A percentile compares a stretch with the other conserved stretches of the same genome.
These are phyloP conservation scores for Trichoderma atrobrunneum DNA, from an alignment of 2,329 filamentous ascomycete species.

Conservation along the genomic window DNA sequence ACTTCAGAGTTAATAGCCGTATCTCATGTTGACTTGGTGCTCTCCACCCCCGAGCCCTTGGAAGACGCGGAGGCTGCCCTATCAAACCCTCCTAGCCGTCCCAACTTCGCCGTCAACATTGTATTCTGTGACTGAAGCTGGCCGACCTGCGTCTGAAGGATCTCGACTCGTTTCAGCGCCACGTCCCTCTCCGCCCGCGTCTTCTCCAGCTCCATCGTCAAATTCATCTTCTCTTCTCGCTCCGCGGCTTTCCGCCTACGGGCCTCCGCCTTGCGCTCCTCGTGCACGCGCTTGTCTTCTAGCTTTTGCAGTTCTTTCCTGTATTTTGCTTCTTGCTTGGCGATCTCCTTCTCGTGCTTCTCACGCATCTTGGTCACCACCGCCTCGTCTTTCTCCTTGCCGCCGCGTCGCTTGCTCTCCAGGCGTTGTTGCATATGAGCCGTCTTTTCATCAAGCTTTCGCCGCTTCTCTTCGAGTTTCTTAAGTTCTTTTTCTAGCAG, in stretches of 20 bases:
- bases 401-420: conserved; percentile 44
- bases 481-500: conserved; percentile 59
- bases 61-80: conserved; percentile 39
- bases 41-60: conserved; percentile 4
- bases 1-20: not conserved
- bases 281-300: conserved; percentile 60
- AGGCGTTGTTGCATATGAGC: conserved; percentile 52
- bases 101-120: conserved; percentile 52
- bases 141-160: conserved; percentile 54
- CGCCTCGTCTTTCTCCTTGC: conserved; percentile 48
- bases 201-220: conserved; percentile 53
- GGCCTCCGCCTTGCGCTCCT: conserved; percentile 58
- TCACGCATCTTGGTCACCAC: conserved; percentile 57
- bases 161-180: conserved; percentile 50
- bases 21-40: conserved; percentile 9
- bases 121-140: conserved; percentile 61
- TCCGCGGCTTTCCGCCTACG: conserved; percentile 50
- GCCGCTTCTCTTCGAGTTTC: conserved; percentile 59
- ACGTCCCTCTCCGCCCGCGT: conserved; percentile 51
- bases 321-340: conserved; percentile 66
- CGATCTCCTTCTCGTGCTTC: conserved; percentile 60
- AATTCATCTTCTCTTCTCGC: conserved; percentile 50
- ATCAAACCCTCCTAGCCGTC: conserved; percentile 42
- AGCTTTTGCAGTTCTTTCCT: conserved; percentile 62
- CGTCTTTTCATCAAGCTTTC: conserved; percentile 62